Percentiles rank a stretch among this genome's conserved stretches.
These are phyloP conservation scores for Neofusicoccum sp. DNA, from an alignment of 2,329 filamentous ascomycete genomes.

Conservation along the genomic window DNA sequence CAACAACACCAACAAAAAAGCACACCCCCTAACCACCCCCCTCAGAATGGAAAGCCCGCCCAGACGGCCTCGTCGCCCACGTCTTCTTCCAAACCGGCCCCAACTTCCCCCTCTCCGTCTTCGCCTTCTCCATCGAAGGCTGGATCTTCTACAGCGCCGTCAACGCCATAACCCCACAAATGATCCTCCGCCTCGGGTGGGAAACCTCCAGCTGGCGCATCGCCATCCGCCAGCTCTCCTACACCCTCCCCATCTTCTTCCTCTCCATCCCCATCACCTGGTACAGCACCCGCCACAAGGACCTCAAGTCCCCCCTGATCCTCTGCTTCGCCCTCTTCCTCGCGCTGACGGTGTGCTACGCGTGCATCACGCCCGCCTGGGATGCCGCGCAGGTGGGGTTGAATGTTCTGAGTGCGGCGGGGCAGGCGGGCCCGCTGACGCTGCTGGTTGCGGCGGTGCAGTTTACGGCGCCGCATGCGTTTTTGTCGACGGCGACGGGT, in stretches of 20 bases:
- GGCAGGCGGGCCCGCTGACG: conserved; percentile 30
- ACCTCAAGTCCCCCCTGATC: conserved; percentile 30
- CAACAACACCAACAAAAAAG: too few relatives aligned
- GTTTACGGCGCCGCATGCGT: conserved; percentile 32
- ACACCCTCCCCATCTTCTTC: conserved; percentile 27
- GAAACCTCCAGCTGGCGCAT: conserved; percentile 32
- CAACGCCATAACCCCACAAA: conserved; percentile 32
- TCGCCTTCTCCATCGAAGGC: conserved; percentile 58
- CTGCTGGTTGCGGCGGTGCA: conserved; percentile 33
- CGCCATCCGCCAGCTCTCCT: conserved; percentile 30
- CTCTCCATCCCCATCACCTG: conserved; percentile 27
- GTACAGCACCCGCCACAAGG: conserved; percentile 31
- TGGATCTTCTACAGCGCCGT: conserved; percentile 53
- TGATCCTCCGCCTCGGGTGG: conserved; percentile 33
- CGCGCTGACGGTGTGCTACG: conserved; percentile 28
- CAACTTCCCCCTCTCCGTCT: conserved; percentile 56
- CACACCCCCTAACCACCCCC: not conserved
- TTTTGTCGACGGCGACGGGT: conserved; percentile 31
- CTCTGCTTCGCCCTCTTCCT: conserved; percentile 31
- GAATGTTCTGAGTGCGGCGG: conserved; percentile 29
- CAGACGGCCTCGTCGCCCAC: conserved; percentile 56
- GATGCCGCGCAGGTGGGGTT: conserved; percentile 28
- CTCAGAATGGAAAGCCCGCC: conserved; percentile 55
- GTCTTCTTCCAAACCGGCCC: conserved; percentile 54
- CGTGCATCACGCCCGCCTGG: conserved; percentile 29